A percentile compares a stretch with the other conserved stretches of the same genome.
Evolutionary conservation across 352 stramenopile genomes (phyloP).

Genomic region (Pythium vanterpoolii): DNA sequence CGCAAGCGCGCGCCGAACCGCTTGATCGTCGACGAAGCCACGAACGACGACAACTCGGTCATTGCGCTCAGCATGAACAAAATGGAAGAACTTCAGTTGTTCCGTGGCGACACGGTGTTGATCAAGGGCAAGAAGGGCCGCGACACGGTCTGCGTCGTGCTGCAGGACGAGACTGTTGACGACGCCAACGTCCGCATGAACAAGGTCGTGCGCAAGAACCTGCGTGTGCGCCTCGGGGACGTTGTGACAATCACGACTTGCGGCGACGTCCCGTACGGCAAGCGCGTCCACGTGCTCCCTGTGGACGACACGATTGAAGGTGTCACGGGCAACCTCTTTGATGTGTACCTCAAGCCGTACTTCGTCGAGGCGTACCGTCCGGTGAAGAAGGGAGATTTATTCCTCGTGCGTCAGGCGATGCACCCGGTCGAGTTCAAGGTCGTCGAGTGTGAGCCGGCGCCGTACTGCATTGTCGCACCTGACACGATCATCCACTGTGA

Average conservation of each 20-base stretch:
- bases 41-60: slow-evolving; percentile 98
- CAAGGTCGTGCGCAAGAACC: slow-evolving; percentile 99
- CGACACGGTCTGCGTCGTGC: slow-evolving; percentile 98
- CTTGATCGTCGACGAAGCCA: slow-evolving; percentile 97
- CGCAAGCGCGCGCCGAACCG: slow-evolving; percentile 97
- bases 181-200: slow-evolving; percentile 99
- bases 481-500: slow-evolving; percentile 99
- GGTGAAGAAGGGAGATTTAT: slow-evolving; percentile 98
- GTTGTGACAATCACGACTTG: slow-evolving; percentile 96
- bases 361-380: slow-evolving; percentile 99
- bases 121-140: slow-evolving; percentile 99
- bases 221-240: slow-evolving; percentile 97
- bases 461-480: slow-evolving; percentile 98
- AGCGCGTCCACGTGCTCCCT: slow-evolving; percentile 98
- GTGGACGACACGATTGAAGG: slow-evolving; percentile 99
- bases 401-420: slow-evolving; percentile 98
- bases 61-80: slow-evolving; percentile 89
- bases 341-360: slow-evolving; percentile 99
- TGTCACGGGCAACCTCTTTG: slow-evolving; percentile 99
- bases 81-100: slow-evolving; percentile 99
- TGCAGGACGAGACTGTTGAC: slow-evolving; percentile 97
- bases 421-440: slow-evolving; percentile 99
- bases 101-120: slow-evolving; percentile 98
- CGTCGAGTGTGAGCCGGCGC: slow-evolving; percentile 96
- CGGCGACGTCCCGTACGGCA: slow-evolving; percentile 97